Conservation (phyloP, 371 early-diverging fungal genomes). For the Syncephalastrum racemosum region DNA sequence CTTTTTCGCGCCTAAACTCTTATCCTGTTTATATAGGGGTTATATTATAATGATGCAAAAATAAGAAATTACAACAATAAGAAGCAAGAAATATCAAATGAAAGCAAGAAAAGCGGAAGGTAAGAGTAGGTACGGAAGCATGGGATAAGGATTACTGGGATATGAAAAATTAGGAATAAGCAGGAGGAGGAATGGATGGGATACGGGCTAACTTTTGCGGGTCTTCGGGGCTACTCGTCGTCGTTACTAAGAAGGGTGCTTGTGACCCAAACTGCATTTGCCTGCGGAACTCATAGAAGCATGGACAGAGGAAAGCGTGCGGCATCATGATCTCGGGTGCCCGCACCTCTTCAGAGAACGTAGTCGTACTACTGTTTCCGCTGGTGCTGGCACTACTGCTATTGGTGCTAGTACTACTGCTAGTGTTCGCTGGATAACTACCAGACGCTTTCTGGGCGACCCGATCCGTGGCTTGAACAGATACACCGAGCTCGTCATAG, state of each 20-base stretch:
- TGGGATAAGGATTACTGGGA: background rate
- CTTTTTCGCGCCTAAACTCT: no score
- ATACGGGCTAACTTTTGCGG: conserved; percentile 28
- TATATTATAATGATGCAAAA: no score
- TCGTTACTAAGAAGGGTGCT: conserved; percentile 20
- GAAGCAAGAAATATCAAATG: no score
- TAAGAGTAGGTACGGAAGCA: no score
- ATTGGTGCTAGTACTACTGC: background rate
- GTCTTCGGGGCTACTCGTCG: background rate
- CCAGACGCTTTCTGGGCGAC: conserved; percentile 1
- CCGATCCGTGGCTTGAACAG: conserved; percentile 10
- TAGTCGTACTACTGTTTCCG: background rate
- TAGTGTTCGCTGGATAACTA: background rate
- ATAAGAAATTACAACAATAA: no score
- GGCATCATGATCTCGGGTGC: conserved; percentile 7
- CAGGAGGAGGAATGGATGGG: conserved; percentile 47
- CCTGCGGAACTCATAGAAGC: conserved; percentile 38
- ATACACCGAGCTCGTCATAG: conserved; percentile 38
- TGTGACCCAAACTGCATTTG: conserved; percentile 46
- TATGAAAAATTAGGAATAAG: conserved; percentile 24
- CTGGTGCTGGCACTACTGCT: conserved; percentile 1
- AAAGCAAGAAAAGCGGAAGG: no score
- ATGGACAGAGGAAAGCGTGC: conserved; percentile 31
- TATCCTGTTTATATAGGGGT: no score
- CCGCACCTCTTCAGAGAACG: background rate